phyloP scores from a whole-genome alignment of 73 alveolate species.

The Paramecium bursaria region DNA sequence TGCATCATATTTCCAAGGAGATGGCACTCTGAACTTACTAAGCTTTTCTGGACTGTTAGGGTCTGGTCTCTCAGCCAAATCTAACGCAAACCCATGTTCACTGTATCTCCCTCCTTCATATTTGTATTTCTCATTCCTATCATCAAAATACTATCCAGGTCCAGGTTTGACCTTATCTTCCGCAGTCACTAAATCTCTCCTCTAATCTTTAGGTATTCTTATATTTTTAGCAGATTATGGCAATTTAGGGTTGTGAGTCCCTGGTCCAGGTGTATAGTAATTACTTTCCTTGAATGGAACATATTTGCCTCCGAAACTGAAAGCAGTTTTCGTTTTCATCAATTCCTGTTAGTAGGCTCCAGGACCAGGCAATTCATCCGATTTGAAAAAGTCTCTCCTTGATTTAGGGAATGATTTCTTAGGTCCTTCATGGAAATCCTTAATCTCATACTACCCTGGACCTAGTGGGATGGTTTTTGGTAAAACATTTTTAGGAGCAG shows the following conservation, averaged over 20 bases:
- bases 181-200: background rate
- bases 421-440: background rate
- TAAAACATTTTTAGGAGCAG: background rate
- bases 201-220: conserved; percentile 25
- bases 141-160: conserved; percentile 22
- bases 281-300: conserved; percentile 7
- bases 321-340: background rate
- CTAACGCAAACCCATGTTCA: conserved; percentile 11
- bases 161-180: conserved; percentile 33
- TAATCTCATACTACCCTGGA: conserved; percentile 34
- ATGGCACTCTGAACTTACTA: conserved; percentile 9
- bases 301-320: conserved; percentile 19
- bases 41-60: conserved; percentile 15
- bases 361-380: conserved; percentile 26
- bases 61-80: conserved; percentile 14
- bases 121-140: background rate
- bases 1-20: conserved; percentile 44
- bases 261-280: conserved; percentile 48
- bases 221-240: conserved; percentile 47
- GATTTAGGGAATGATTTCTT: conserved; percentile 15
- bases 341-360: background rate
- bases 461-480: conserved; percentile 57
- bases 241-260: conserved; percentile 45
- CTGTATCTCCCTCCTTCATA: background rate
- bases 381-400: conserved; percentile 7